Base-by-base conservation (phyloP, 495 filamentous ascomycete species). In the Aspergillus leporis region DNA sequence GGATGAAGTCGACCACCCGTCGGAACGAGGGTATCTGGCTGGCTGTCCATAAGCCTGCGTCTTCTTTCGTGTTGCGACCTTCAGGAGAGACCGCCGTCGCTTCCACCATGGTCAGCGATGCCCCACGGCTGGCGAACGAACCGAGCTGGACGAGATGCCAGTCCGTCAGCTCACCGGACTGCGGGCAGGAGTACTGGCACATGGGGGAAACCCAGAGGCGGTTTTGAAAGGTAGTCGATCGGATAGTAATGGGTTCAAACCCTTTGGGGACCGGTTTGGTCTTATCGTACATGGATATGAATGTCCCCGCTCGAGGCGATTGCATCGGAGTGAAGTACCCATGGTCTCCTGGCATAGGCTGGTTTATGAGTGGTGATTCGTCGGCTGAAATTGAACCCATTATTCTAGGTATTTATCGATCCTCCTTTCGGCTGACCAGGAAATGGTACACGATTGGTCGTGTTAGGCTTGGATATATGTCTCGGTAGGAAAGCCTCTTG, bases 1-100 rank as follows among this genome's bases (percentile, higher is more conserved):
- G 83, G 4, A 78, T 78, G 60, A 87, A 86, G 22, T 87, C 81
- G 34, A 77, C 71, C 46, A 85, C 50, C 7, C 56, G 28, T 1
- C 49, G 25, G 10, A 64, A 56, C 21, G 61, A n/a, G 36, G 36
- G 12, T 12, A 40, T 12, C 10, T 40, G 36, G 3, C 16, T 12
- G 16, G 10, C 36, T n/a, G 36, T 13, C 36, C 36, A 40, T n/a
- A 40, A 40, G 36, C 36, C 36, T 40, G 36, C 36, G 16, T 40
- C 36, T 40, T 40, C 12, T 12, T 12, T 12, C 3, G 36, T 40
- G 36, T 40, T 40, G 10, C 36, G 36, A 9, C 36, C 36, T n/a
- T 40, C 25, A 6, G 25, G 25, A 28, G 25, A 28, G 36, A 40
- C 36, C 16, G 36, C 36, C 16, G 36, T n/a, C 2, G 36, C 36